Conservation (phyloP, 2,329 filamentous ascomycete genomes). For the Fonsecaea multimorphosa region DNA sequence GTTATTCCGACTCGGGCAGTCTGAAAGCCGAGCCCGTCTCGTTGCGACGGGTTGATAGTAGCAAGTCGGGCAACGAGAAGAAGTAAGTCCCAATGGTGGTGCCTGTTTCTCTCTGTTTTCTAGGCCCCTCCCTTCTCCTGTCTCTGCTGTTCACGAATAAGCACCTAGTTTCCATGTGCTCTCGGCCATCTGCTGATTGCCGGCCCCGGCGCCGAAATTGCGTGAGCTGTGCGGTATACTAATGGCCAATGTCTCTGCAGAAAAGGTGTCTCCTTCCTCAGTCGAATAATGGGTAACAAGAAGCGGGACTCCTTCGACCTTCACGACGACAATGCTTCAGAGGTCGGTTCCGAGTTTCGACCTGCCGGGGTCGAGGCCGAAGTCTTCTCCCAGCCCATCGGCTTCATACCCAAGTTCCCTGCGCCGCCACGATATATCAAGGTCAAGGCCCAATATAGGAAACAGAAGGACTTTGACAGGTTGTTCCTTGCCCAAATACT, state of each 20-base stretch:
- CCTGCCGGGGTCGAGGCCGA: slow-evolving; percentile 82
- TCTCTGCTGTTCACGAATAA: slow-evolving; percentile 11
- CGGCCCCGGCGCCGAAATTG: slow-evolving; percentile 6
- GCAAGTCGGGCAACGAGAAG: slow-evolving; percentile 63
- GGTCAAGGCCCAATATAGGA: slow-evolving; percentile 80
- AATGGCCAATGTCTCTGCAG: slow-evolving; percentile 52
- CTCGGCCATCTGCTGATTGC: slow-evolving; percentile 10
- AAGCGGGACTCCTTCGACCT: slow-evolving; percentile 67
- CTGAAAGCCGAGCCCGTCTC: slow-evolving; percentile 41
- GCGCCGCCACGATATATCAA: slow-evolving; percentile 91
- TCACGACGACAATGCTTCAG: slow-evolving; percentile 66
- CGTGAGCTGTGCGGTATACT: slow-evolving; percentile 4
- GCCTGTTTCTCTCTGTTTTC: neutral
- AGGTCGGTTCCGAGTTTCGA: slow-evolving; percentile 68
- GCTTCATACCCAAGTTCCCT: slow-evolving; percentile 85
- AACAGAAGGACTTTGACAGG: slow-evolving; percentile 78
- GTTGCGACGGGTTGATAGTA: slow-evolving; percentile 41
- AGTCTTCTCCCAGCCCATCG: slow-evolving; percentile 78
- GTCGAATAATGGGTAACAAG: slow-evolving; percentile 77
- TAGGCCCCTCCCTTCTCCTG: neutral
- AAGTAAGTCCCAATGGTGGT: slow-evolving; percentile 59
- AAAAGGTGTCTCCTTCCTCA: slow-evolving; percentile 89
- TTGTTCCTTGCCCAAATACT: slow-evolving; percentile 93
- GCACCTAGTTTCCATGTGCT: slow-evolving; percentile 16
- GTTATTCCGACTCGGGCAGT: slow-evolving; percentile 46